Percentiles rank a stretch among this genome's conserved stretches.
Evolutionary conservation across 1,139 yeast species (phyloP).

Genomic region (Yamadazyma conglobata): DNA sequence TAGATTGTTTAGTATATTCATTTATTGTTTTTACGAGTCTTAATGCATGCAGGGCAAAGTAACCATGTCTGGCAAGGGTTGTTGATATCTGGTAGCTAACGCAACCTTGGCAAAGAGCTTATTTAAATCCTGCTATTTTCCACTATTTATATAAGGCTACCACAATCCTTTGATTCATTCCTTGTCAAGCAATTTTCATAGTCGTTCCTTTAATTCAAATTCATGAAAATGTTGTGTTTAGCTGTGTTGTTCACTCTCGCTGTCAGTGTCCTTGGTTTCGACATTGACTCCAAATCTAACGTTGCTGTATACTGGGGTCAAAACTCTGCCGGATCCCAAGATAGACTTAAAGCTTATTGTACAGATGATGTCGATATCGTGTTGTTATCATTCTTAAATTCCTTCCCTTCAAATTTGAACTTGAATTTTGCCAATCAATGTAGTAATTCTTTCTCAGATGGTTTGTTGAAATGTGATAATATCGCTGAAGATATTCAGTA

Average conservation of each 20-base stretch:
- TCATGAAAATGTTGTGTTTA: too few species aligned
- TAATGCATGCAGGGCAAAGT: too few species aligned
- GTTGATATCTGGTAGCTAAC: too few species aligned
- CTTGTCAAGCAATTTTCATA: too few species aligned
- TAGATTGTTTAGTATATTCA: constrained; percentile 1
- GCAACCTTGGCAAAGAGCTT: too few species aligned
- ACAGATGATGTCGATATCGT: constrained; percentile 68
- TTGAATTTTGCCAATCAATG: constrained; percentile 68
- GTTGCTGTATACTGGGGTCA: constrained; percentile 94
- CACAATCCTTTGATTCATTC: too few species aligned
- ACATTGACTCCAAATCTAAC: constrained; percentile 47
- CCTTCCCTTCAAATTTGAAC: constrained; percentile 48
- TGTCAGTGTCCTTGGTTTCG: constrained; percentile 29
- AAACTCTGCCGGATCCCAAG: constrained; percentile 59
- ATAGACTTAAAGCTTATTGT: constrained; percentile 65
- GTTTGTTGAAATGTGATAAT: constrained; percentile 55
- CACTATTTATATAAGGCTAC: too few species aligned
- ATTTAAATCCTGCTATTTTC: too few species aligned
- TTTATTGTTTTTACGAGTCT: too few species aligned
- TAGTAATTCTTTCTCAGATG: constrained; percentile 53
- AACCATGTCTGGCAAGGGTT: too few species aligned
- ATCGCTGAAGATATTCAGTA: constrained; percentile 74
- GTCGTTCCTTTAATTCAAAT: too few species aligned
- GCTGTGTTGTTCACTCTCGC: constrained; percentile 8
- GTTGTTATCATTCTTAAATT: constrained; percentile 63